Percentiles rank a stretch among this genome's conserved stretches.
These are phyloP conservation scores for Lachnellula suecica DNA, from an alignment of 2,329 filamentous ascomycete species.

Conservation along the genomic window DNA sequence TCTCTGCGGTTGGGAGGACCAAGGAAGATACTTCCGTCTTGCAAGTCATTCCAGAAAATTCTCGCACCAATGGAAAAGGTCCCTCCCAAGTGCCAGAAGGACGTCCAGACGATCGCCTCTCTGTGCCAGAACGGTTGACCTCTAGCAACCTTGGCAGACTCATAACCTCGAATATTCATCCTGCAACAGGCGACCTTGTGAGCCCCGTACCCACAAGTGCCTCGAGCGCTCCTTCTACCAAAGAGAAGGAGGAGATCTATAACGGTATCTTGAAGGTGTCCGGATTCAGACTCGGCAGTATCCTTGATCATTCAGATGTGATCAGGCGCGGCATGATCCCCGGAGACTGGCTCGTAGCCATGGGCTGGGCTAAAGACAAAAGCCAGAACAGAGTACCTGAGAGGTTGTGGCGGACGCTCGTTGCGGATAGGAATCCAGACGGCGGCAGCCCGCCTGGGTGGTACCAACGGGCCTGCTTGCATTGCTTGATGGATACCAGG, in stretches of 20 bases:
- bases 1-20: too few relatives aligned
- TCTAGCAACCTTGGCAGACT: too few relatives aligned
- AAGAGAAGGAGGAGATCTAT: not conserved
- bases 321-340: not conserved
- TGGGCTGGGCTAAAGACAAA: not conserved
- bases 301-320: not conserved
- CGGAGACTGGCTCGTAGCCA: not conserved
- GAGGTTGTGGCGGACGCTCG: constrained; percentile 7
- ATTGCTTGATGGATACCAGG: not conserved
- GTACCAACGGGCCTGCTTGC: constrained; percentile 4
- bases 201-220: not conserved
- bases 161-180: too few relatives aligned
- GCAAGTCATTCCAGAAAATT: too few relatives aligned
- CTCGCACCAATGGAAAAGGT: too few relatives aligned
- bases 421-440: constrained; percentile 6
- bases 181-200: too few relatives aligned
- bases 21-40: too few relatives aligned
- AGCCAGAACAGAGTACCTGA: too few relatives aligned
- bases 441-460: constrained; percentile 4
- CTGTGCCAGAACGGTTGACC: too few relatives aligned
- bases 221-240: not conserved
- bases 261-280: not conserved
- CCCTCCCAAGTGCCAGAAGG: too few relatives aligned
- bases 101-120: too few relatives aligned
- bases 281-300: not conserved